Evolutionary conservation across 495 filamentous ascomycete species (phyloP), one percentile per base, ranked within the genome.

Genomic region (Trichoderma virens): DNA sequence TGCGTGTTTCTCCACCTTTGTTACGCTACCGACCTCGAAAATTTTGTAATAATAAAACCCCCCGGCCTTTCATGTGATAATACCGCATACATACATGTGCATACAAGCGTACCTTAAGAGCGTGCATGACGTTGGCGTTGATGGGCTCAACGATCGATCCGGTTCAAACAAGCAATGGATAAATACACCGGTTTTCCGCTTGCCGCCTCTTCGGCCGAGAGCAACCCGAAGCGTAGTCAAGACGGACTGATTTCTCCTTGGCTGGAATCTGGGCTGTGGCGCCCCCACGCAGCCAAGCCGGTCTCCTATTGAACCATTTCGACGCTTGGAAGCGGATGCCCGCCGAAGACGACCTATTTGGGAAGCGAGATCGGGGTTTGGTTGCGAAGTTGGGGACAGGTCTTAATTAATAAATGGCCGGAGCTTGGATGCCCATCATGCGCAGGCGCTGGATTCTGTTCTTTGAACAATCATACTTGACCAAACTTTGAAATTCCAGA

Each of bases 191-290:
- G 51, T 56, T 56, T 56, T 11, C 16, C 27, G 45, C 45, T 7
- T 45, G 16, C 8, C 45, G 6, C 5, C 45, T 54, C 45, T n/a
- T n/a, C 47, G 20, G 51, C 27, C 25, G 13, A 56, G 18, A 16
- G 18, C 41, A 45, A 30, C 6, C 23, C 51, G 23, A 27, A 30
- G 9, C 23, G 28, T 28, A 8, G 9, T 28, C 31, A n/a, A 23
- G 9, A 23, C 59, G 59, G 59, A 35, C 31, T 61, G 30, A 61
- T 38, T 61, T 61, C 31, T 61, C 59, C 59, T 34, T 61, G 59
- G 59, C 59, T 27, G 38, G 59, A 39, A 61, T 34, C 31, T 20
- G 59, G 59, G 31, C 59, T n/a, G n/a, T 27, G 18, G 30, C 31
- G 5, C 31, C 35, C 59, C 59, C 59, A 61, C 59, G 31, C 59